These are phyloP conservation scores for Colletotrichum euphorbiae DNA, from an alignment of 2,329 filamentous ascomycete species.

Conservation along the genomic window DNA sequence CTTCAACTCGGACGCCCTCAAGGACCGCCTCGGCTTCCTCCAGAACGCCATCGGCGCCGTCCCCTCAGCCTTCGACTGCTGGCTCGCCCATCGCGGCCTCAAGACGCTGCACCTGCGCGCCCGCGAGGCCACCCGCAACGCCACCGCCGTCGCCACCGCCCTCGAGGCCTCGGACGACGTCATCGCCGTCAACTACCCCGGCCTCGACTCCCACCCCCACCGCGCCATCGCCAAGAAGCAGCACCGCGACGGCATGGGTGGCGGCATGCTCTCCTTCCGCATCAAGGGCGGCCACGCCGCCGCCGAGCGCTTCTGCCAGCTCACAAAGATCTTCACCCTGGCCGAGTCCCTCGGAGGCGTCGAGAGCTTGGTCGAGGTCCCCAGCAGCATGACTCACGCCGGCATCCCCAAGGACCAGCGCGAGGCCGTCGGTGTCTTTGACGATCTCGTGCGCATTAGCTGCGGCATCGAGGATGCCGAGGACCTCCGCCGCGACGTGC, in stretches of 20 bases:
- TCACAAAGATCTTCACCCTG: slow-evolving; percentile 89
- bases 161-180: slow-evolving; percentile 86
- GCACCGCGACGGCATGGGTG: slow-evolving; percentile 93
- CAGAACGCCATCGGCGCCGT: slow-evolving; percentile 98
- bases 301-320: slow-evolving; percentile 91
- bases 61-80: slow-evolving; percentile 94
- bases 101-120: slow-evolving; percentile 97
- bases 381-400: slow-evolving; percentile 95
- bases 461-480: slow-evolving; percentile 93
- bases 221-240: slow-evolving; percentile 87
- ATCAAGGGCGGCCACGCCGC: slow-evolving; percentile 87
- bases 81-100: slow-evolving; percentile 95
- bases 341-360: slow-evolving; percentile 94
- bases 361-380: slow-evolving; percentile 91
- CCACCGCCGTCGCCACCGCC: slow-evolving; percentile 78
- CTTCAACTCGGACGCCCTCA: slow-evolving; percentile 87
- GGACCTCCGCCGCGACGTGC: slow-evolving; percentile 84
- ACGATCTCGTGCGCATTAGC: slow-evolving; percentile 92
- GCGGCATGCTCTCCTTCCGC: slow-evolving; percentile 97
- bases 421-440: slow-evolving; percentile 92
- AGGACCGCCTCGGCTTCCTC: slow-evolving; percentile 84
- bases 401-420: slow-evolving; percentile 92
- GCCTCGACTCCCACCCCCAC: slow-evolving; percentile 87
- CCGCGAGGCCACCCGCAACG: slow-evolving; percentile 85
- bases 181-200: slow-evolving; percentile 94